Conservation (phyloP, 2,329 filamentous ascomycete genomes). For the Colletotrichum viniferum region DNA sequence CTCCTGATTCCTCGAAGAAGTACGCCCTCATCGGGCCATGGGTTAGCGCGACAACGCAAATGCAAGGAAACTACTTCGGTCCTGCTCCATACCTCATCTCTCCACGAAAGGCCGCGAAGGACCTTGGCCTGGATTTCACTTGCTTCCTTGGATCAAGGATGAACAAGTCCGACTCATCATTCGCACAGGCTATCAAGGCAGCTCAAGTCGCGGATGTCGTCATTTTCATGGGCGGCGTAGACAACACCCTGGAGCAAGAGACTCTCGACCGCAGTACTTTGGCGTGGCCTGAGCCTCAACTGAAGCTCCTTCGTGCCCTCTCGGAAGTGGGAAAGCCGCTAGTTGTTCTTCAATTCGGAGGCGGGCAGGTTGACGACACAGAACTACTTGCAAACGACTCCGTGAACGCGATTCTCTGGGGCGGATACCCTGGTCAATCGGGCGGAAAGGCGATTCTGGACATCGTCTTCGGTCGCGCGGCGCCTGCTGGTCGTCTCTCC, state of each 20-base stretch:
- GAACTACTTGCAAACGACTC: slow-evolving; percentile 50
- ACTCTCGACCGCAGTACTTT: slow-evolving; percentile 56
- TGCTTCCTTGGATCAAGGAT: slow-evolving; percentile 31
- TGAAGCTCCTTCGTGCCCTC: slow-evolving; percentile 25
- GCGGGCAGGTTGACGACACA: slow-evolving; percentile 56
- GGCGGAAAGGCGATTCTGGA: slow-evolving; percentile 61
- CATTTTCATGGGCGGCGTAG: slow-evolving; percentile 60
- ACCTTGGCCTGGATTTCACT: slow-evolving; percentile 31
- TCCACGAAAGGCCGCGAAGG: slow-evolving; percentile 21
- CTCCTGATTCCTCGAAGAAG: slow-evolving; percentile 24
- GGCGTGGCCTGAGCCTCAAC: slow-evolving; percentile 8
- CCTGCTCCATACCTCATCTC: slow-evolving; percentile 26
- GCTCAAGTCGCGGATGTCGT: slow-evolving; percentile 65
- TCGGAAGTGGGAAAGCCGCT: slow-evolving; percentile 49
- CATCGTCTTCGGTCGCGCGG: slow-evolving; percentile 52
- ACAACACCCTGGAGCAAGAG: slow-evolving; percentile 52
- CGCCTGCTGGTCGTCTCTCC: slow-evolving; percentile 59
- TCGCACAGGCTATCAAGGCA: slow-evolving; percentile 55
- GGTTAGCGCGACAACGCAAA: slow-evolving; percentile 35
- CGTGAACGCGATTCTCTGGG: slow-evolving; percentile 60
- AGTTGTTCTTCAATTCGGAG: slow-evolving; percentile 57
- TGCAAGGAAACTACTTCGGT: slow-evolving; percentile 22
- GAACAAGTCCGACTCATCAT: slow-evolving; percentile 28
- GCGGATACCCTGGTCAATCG: slow-evolving; percentile 63
- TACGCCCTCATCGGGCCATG: slow-evolving; percentile 35